A percentile compares a stretch with the other conserved stretches of the same genome.
Conservation (phyloP, 495 filamentous ascomycete genomes). For the Aspergillus leporis region DNA sequence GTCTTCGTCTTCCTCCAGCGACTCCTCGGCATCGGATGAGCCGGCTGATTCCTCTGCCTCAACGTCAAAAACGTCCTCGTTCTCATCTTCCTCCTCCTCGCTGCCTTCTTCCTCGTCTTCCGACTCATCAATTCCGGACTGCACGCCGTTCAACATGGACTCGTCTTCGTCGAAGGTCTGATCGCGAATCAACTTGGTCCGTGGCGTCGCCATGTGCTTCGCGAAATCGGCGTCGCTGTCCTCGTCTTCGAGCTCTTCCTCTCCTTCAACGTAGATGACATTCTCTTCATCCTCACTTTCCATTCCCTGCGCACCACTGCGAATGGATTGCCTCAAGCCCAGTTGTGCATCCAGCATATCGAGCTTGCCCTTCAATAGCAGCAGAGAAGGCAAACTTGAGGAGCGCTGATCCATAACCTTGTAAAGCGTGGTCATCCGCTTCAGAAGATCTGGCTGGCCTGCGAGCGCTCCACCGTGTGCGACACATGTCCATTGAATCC, state of each 20-base stretch:
- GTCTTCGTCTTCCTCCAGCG: conserved; percentile 44
- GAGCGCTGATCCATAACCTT: conserved; percentile 84
- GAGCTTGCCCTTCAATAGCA: conserved; percentile 88
- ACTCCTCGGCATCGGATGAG: conserved; percentile 51
- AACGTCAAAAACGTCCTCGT: conserved; percentile 43
- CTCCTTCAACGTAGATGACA: conserved; percentile 85
- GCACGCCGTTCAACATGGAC: conserved; percentile 45
- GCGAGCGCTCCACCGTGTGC: conserved; percentile 91
- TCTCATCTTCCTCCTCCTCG: conserved; percentile 42
- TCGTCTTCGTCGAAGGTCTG: conserved; percentile 45
- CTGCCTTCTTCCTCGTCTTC: conserved; percentile 43
- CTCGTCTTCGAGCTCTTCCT: conserved; percentile 53
- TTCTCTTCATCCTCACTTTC: conserved; percentile 71
- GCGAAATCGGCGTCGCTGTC: conserved; percentile 40
- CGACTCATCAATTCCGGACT: conserved; percentile 32
- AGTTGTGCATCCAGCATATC: conserved; percentile 90
- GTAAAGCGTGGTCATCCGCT: conserved; percentile 72
- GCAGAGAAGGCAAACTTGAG: conserved; percentile 73
- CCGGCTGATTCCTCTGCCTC: conserved; percentile 49
- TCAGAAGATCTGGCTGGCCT: conserved; percentile 73
- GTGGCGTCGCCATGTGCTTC: conserved; percentile 32
- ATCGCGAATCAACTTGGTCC: conserved; percentile 44
- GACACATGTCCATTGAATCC: conserved; percentile 96
- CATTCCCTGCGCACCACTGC: conserved; percentile 45
- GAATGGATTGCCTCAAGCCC: conserved; percentile 67